Conservation (phyloP, 1,284 basidiomycete genomes). For the Puccinia triticina region DNA sequence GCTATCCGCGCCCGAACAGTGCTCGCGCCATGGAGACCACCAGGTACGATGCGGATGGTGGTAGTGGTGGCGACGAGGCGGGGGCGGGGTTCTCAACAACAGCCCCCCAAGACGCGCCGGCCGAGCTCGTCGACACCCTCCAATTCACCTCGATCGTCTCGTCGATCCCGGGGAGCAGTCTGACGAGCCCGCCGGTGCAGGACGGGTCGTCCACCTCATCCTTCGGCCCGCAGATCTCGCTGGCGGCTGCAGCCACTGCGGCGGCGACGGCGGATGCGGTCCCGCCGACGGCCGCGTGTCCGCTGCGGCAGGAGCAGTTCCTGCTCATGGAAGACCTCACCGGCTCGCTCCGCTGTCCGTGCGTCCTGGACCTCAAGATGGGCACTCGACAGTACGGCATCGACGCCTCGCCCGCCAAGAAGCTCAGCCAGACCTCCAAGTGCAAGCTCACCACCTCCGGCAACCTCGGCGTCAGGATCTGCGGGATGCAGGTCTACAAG, state of each 20-base stretch:
- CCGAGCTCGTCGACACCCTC: conserved; percentile 21
- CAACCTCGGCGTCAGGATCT: conserved; percentile 86
- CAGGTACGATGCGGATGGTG: no score
- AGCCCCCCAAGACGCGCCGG: background rate
- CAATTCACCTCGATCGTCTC: conserved; percentile 4
- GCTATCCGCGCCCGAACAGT: background rate
- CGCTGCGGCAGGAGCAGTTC: conserved; percentile 87
- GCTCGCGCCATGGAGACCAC: background rate
- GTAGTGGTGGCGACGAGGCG: no score
- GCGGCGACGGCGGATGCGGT: conserved; percentile 14
- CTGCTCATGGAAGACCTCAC: conserved; percentile 99
- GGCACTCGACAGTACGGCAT: conserved; percentile 97
- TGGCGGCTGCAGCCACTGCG: background rate
- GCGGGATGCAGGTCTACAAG: conserved; percentile 99
- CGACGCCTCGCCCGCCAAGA: conserved; percentile 88
- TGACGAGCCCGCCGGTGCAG: background rate
- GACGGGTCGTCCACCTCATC: no score
- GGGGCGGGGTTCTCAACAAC: background rate
- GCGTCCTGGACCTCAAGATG: conserved; percentile 98
- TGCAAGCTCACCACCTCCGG: conserved; percentile 94
- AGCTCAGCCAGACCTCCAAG: conserved; percentile 96
- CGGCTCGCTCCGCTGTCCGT: conserved; percentile 87
- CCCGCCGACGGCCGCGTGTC: conserved; percentile 52
- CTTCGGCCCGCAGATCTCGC: no score
- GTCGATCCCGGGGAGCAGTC: background rate